Evolutionary conservation across 1,284 basidiomycete species (phyloP).

Genomic region (Boletus sp.): DNA sequence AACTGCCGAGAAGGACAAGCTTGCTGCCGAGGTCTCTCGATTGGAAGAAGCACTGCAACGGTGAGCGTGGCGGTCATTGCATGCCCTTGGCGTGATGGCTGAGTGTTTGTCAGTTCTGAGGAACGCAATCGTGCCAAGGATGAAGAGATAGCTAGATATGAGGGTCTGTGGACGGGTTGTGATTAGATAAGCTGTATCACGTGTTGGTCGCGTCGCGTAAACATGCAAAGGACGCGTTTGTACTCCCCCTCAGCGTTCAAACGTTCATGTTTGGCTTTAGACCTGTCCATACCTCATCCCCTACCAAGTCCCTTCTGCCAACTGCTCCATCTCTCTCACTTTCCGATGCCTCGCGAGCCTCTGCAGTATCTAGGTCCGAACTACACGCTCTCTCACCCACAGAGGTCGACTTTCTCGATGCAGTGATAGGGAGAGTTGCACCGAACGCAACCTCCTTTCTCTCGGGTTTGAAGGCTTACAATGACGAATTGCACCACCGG

Average conservation of each 20-base stretch:
- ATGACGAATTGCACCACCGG: conserved; percentile 64
- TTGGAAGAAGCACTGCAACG: conserved; percentile 14
- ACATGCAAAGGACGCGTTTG: conserved; percentile 11
- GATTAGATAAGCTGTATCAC: conserved; percentile 30
- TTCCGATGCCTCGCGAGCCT: conserved; percentile 46
- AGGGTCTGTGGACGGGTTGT: not conserved
- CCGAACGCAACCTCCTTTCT: conserved; percentile 66
- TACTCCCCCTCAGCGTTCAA: not conserved
- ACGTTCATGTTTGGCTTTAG: conserved; percentile 30
- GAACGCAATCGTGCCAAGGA: conserved; percentile 5
- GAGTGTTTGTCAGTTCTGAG: conserved; percentile 10
- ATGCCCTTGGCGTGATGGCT: not conserved
- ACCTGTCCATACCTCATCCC: conserved; percentile 31
- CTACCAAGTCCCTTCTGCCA: conserved; percentile 23
- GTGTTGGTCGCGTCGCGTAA: conserved; percentile 30
- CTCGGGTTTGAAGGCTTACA: conserved; percentile 77
- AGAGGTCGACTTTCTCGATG: conserved; percentile 69
- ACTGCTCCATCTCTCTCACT: conserved; percentile 11
- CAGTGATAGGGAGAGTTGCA: conserved; percentile 63
- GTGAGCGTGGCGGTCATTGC: conserved; percentile 12
- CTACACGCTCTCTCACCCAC: conserved; percentile 51
- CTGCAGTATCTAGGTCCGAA: conserved; percentile 48
- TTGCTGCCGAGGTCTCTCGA: conserved; percentile 16
- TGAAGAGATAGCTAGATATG: not conserved
- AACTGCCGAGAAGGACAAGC: conserved; percentile 19